Percentiles rank a stretch among this genome's conserved stretches.
These are phyloP conservation scores for Saccharomycopsis lassenensis DNA, from an alignment of 805 yeast genomes.

Conservation along the genomic window DNA sequence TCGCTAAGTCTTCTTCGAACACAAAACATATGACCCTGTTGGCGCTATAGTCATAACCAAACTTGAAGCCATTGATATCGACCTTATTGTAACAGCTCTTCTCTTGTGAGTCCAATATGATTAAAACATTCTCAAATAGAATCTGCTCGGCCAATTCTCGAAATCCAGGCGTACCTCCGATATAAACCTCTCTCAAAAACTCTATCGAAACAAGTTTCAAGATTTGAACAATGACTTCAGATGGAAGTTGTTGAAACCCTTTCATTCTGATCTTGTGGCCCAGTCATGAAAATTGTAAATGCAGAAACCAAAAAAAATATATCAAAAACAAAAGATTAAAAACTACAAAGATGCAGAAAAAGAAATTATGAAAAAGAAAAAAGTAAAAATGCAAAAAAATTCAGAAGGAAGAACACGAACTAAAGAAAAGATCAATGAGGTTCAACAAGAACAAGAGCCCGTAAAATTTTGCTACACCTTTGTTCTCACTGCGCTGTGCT, in stretches of 20 bases:
- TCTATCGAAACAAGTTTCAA: neutral
- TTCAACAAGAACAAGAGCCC: too few relatives aligned
- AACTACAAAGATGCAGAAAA: neutral
- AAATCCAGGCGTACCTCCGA: too few relatives aligned
- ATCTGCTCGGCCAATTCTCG: neutral
- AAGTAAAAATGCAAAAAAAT: neutral
- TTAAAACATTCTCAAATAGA: constrained; percentile 2
- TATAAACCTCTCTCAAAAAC: too few relatives aligned
- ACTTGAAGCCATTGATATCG: constrained; percentile 3
- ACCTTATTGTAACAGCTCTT: neutral
- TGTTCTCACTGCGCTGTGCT: too few relatives aligned
- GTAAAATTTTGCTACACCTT: too few relatives aligned
- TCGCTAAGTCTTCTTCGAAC: constrained; percentile 1
- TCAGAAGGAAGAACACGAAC: neutral
- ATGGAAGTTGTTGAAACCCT: constrained; percentile 1
- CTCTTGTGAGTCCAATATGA: constrained; percentile 1
- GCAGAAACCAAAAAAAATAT: too few relatives aligned
- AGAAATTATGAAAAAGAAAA: neutral
- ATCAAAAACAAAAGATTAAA: neutral
- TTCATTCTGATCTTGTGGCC: neutral
- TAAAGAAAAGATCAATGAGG: neutral
- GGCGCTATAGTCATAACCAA: neutral
- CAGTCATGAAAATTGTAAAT: neutral
- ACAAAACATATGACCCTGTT: neutral
- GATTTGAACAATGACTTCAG: neutral